Evolutionary conservation across 2,329 filamentous ascomycete species (phyloP), one percentile per base, ranked within the genome.

Genomic region (Aureobasidium sp.): DNA sequence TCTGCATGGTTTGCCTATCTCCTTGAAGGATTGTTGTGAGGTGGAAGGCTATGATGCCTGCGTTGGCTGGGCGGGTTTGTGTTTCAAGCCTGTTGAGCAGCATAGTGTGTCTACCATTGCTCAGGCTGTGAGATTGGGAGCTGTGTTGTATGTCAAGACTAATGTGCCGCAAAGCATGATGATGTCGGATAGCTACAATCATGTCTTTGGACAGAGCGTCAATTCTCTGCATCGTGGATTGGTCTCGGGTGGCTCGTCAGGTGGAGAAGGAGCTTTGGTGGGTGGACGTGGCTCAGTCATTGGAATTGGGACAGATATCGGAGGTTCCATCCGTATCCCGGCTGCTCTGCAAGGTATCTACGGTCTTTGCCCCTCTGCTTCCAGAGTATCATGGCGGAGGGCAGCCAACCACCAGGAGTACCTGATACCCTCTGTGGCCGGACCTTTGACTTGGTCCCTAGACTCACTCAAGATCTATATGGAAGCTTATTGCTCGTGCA

Each of bases 211-310:
- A 2, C 72, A 76, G 0, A 85, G 82, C 0, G 74, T 78, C 11
- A 84, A 84, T 65, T 82, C 82, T 0, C 77, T 76, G 68, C 83
- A 85, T 67, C 74, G 72, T 1, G 75, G 72, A 1, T 68, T 84
- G 27, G 81, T 80, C 0, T 67, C 75, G 19, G 82, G 82, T 6
- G 82, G 82, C 2, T 81, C 77, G 4, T 81, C 79, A 7, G 82
- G 83, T 45, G 82, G 82, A 48, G 82, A 85, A 70, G 81, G 81
- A 1, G 81, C 82, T 0, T 69, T 85, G 3, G 61, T 83, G 14
- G 82, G 76, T 1, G 71, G 83, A 27, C 70, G 77, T 24, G 82
- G 82, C 11, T 82, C 78, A 14, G 75, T 75, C 68, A 71, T 85
- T 11, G 82, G 82, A 1, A 78, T 85, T 50, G 82, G 80, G 0